Evolutionary conservation across 768 basidiomycete species (phyloP), one percentile per base, ranked within the genome.

Genomic region (Pisolithus albus): DNA sequence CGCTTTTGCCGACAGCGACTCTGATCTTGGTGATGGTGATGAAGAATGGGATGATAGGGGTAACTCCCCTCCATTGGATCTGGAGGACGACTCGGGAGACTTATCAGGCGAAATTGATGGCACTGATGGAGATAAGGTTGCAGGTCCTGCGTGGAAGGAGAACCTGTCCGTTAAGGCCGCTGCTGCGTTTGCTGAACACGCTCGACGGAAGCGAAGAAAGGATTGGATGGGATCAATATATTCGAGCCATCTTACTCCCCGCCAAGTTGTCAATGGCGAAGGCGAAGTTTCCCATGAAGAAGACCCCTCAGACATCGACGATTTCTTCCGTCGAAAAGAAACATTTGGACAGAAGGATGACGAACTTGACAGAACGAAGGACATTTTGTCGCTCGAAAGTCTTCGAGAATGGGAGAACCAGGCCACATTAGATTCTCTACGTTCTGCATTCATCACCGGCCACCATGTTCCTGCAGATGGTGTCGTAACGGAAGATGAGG

Each of bases 221-320:
- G 82, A 95, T 63, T 88, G 92, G 81, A 90, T 84, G 61, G 84
- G 84, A 47, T 78, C 95, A 43, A 89, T 97, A 48, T 97, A 97
- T 66, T 75, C 76, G 37, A 78, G 78, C 41, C 65, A 75, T 4
- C 75, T 92, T 10, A 78, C 84, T 4, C 86, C 92, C 0, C 75
- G 79, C 50, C 76, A 90, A 60, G 81, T 94, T 38, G 61, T 86
- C 1, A 61, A 65, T 1, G 80, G 78, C 7, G 64, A 70, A 9
- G 30, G 30, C n/a, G 38, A 36, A n/a, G 30, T 32, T 21, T 23
- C 36, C 2, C 39, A 26, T 18, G 34, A 52, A 26, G 44, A n/a
- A 48, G 24, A 51, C 49, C 21, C 59, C 19, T 64, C 69, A 9
- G 72, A 68, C 24, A 76, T 77, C 21, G 86, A 88, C 48, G 88